Percentiles rank a stretch among this genome's conserved stretches.
These are phyloP conservation scores for Rhytidiadelphus loreus DNA, from an alignment of 225 moss, liverwort and hornwort species.

Conservation along the genomic window DNA sequence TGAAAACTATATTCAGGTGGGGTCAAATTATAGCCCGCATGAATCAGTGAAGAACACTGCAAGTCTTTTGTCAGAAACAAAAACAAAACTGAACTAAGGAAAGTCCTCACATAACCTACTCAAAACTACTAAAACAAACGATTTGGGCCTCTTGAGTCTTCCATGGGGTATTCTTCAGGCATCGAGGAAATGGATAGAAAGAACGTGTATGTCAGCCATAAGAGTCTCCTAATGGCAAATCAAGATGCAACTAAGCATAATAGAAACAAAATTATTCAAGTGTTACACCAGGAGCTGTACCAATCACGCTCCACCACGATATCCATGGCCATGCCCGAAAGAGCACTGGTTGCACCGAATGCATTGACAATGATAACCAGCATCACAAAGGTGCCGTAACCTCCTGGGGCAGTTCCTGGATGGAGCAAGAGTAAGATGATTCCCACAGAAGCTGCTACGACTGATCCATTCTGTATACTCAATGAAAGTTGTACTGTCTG, in stretches of 20 bases:
- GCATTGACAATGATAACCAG: slow-evolving; percentile 53
- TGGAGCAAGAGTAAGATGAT: slow-evolving; percentile 58
- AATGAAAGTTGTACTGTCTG: slow-evolving; percentile 77
- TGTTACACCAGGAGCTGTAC: slow-evolving; percentile 7
- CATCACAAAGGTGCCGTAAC: slow-evolving; percentile 29
- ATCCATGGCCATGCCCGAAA: slow-evolving; percentile 78
- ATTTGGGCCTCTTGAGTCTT: background rate
- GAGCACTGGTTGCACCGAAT: slow-evolving; percentile 57
- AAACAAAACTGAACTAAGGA: background rate
- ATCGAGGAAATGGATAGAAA: background rate
- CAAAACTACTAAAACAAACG: background rate
- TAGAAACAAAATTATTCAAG: background rate
- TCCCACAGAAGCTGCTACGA: slow-evolving; percentile 55
- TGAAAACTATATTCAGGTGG: background rate
- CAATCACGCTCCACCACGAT: slow-evolving; percentile 94
- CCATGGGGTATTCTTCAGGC: background rate
- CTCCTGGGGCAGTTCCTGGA: slow-evolving; percentile 39
- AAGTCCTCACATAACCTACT: background rate
- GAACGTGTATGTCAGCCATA: background rate
- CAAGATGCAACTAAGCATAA: background rate
- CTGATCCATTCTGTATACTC: slow-evolving; percentile 71
- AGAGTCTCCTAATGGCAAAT: background rate
- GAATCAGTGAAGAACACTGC: background rate
- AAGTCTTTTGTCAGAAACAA: background rate
- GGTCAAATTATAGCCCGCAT: background rate